phyloP scores from a whole-genome alignment of 2,329 filamentous ascomycete species.

The Nothomitra cinnamomea region DNA sequence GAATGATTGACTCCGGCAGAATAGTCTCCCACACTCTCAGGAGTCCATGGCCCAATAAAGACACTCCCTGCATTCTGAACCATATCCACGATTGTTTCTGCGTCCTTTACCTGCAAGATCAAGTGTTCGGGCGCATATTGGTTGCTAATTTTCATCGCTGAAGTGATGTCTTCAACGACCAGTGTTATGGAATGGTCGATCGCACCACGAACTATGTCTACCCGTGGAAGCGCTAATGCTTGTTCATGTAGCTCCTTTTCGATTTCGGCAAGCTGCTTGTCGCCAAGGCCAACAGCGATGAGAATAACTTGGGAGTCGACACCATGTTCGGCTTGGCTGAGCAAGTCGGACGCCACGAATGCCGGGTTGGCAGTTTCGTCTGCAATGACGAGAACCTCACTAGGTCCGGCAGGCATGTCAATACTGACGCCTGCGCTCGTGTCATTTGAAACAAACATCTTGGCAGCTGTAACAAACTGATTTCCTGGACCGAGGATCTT shows the following conservation, averaged over 20 bases:
- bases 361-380: conserved; percentile 77
- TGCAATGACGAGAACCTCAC: conserved; percentile 89
- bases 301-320: conserved; percentile 90
- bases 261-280: conserved; percentile 60
- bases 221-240: conserved; percentile 70
- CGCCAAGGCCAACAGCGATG: conserved; percentile 64
- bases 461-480: conserved; percentile 94
- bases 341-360: conserved; percentile 85
- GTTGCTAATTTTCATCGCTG: conserved; percentile 74
- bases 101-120: conserved; percentile 73
- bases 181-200: conserved; percentile 89
- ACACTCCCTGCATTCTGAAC: conserved; percentile 93
- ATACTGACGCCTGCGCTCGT: conserved; percentile 90
- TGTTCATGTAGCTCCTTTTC: conserved; percentile 84
- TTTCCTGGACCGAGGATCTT: conserved; percentile 97
- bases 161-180: conserved; percentile 48
- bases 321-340: conserved; percentile 93
- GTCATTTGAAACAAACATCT: conserved; percentile 97
- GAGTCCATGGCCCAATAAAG: conserved; percentile 91
- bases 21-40: conserved; percentile 95
- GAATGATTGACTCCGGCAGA: conserved; percentile 96
- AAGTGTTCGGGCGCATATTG: conserved; percentile 91
- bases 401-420: conserved; percentile 95
- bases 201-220: conserved; percentile 80
- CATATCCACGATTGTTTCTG: conserved; percentile 53